phyloP scores from a whole-genome alignment of 2,329 filamentous ascomycete species.

The Colletotrichum gigasporum region DNA sequence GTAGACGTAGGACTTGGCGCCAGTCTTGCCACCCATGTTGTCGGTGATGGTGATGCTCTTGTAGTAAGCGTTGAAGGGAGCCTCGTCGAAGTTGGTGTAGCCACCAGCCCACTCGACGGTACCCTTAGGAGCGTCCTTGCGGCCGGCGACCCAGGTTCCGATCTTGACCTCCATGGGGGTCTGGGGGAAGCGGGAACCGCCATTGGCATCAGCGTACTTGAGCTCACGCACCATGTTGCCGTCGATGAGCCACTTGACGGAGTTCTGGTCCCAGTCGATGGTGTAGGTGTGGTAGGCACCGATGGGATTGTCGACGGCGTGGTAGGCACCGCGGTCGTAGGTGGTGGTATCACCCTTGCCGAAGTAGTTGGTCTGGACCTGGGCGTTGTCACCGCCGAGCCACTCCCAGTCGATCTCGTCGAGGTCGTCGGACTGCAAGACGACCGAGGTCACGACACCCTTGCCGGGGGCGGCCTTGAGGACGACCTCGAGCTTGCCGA shows the following conservation, averaged over 20 bases:
- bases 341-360: conserved; percentile 77
- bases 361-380: conserved; percentile 91
- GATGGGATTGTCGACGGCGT: conserved; percentile 63
- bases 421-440: conserved; percentile 88
- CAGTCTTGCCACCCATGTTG: conserved; percentile 59
- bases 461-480: conserved; percentile 82
- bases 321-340: conserved; percentile 75
- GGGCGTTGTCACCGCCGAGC: conserved; percentile 77
- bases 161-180: conserved; percentile 78
- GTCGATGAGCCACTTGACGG: conserved; percentile 73
- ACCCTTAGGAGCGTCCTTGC: conserved; percentile 68
- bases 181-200: conserved; percentile 72
- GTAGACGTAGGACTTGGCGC: conserved; percentile 63
- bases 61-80: conserved; percentile 66
- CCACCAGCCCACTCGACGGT: conserved; percentile 79
- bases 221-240: conserved; percentile 69
- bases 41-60: conserved; percentile 63
- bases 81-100: conserved; percentile 58
- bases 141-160: conserved; percentile 73
- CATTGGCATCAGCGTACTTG: conserved; percentile 68
- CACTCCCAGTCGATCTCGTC: conserved; percentile 99
- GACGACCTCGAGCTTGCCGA: conserved; percentile 83
- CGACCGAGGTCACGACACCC: conserved; percentile 89
- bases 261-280: conserved; percentile 73
- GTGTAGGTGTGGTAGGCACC: conserved; percentile 72